Conservation (phyloP, 2,329 filamentous ascomycete species). For the Pseudocercospora fuligena region DNA sequence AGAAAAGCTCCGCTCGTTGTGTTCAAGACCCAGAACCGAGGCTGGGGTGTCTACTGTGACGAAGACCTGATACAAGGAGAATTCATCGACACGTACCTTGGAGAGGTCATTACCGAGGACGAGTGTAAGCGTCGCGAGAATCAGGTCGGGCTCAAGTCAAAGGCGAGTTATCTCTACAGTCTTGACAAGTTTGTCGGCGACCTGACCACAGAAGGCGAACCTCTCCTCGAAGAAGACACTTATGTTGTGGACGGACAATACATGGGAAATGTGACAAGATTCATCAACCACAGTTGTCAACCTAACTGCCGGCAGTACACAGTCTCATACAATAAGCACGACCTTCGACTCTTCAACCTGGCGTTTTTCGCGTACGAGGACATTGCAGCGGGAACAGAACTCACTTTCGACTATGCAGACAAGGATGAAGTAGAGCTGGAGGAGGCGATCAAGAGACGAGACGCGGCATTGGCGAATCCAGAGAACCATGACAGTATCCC, state of each 20-base stretch:
- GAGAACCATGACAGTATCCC: conserved; percentile 51
- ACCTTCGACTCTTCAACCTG: conserved; percentile 75
- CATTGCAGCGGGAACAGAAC: conserved; percentile 68
- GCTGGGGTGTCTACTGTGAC: conserved; percentile 75
- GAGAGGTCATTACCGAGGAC: conserved; percentile 57
- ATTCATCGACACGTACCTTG: conserved; percentile 80
- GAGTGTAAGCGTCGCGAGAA: conserved; percentile 69
- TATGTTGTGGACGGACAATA: conserved; percentile 70
- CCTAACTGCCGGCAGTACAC: conserved; percentile 81
- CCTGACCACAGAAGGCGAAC: conserved; percentile 45
- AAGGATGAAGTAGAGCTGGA: conserved; percentile 56
- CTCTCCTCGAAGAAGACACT: conserved; percentile 45
- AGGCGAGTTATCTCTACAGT: conserved; percentile 78
- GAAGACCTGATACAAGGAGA: conserved; percentile 71
- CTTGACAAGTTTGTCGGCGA: conserved; percentile 72
- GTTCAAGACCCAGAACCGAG: conserved; percentile 73
- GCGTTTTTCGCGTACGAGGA: conserved; percentile 74
- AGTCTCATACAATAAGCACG: conserved; percentile 75
- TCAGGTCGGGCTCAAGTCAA: conserved; percentile 54
- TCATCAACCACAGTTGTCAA: conserved; percentile 82
- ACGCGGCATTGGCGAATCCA: conserved; percentile 54
- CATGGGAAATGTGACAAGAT: conserved; percentile 76
- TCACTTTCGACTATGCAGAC: conserved; percentile 81
- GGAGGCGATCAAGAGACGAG: conserved; percentile 32
- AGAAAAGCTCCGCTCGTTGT: conserved; percentile 74